Evolutionary conservation across 2,329 filamentous ascomycete genomes (phyloP).

Genomic region (Trichophyton simii): DNA sequence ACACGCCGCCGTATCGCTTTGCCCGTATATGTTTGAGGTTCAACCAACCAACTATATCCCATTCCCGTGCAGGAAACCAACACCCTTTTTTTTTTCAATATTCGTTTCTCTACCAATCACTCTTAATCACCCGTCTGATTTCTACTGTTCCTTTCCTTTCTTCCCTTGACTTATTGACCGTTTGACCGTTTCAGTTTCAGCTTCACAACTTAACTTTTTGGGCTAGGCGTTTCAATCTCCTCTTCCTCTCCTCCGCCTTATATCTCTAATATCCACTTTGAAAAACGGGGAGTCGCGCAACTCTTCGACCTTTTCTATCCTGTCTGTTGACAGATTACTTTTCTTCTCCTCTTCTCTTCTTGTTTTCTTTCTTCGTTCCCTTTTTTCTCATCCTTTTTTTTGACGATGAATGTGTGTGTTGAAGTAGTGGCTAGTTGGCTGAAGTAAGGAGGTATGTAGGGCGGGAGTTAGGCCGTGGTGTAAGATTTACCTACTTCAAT

Average conservation of each 20-base stretch:
- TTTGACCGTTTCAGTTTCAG: not conserved
- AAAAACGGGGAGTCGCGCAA: not conserved
- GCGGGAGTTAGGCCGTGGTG: not conserved
- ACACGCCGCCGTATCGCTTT: no score
- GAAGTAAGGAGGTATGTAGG: not conserved
- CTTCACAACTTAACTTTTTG: not conserved
- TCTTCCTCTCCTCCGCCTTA: not conserved
- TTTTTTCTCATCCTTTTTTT: not conserved
- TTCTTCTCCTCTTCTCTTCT: no score
- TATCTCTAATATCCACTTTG: not conserved
- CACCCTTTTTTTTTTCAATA: not conserved
- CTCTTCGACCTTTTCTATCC: no score
- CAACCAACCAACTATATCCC: not conserved
- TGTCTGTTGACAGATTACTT: no score
- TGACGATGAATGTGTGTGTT: not conserved
- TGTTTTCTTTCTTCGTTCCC: not conserved
- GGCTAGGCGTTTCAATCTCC: not conserved
- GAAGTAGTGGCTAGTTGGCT: not conserved
- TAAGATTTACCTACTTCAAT: not conserved
- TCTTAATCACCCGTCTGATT: not conserved
- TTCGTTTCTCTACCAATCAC: not conserved
- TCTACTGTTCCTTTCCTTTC: not conserved
- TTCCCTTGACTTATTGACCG: not conserved
- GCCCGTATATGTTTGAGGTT: no score
- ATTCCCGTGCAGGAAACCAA: not conserved